phyloP scores from a whole-genome alignment of 352 stramenopile species.

The Phytophthora kernoviae region DNA sequence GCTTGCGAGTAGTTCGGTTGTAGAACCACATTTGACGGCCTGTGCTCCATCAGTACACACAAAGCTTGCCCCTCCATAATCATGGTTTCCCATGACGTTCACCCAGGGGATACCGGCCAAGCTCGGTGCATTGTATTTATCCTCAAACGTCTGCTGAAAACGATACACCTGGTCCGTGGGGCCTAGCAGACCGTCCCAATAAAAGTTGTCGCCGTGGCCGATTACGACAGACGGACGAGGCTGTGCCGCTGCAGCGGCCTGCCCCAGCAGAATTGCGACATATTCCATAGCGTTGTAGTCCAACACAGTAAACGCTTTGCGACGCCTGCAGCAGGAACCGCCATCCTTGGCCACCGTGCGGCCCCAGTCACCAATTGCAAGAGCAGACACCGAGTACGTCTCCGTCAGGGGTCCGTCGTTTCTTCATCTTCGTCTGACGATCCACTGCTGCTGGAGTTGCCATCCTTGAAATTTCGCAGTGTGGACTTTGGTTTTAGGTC shows the following conservation, averaged over 20 bases:
- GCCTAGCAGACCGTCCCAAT: conserved; percentile 75
- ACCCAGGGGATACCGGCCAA: conserved; percentile 78
- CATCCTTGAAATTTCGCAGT: conserved; percentile 26
- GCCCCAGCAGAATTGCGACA: conserved; percentile 57
- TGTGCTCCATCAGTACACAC: conserved; percentile 59
- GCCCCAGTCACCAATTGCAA: conserved; percentile 82
- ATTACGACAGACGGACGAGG: conserved; percentile 48
- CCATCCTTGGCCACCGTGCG: conserved; percentile 62
- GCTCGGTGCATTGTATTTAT: conserved; percentile 56
- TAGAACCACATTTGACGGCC: conserved; percentile 51
- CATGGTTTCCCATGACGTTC: conserved; percentile 88
- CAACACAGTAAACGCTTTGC: conserved; percentile 58
- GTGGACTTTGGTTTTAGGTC: conserved; percentile 10
- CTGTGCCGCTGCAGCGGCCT: conserved; percentile 37
- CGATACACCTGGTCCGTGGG: conserved; percentile 62
- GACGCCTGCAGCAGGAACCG: conserved; percentile 67
- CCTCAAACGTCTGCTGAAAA: conserved; percentile 83
- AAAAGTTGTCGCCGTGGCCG: conserved; percentile 82
- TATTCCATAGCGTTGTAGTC: conserved; percentile 81
- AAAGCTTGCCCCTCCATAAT: conserved; percentile 82
- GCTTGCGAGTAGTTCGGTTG: conserved; percentile 41
- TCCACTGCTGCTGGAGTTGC: conserved; percentile 19
- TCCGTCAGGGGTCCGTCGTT: conserved; percentile 37
- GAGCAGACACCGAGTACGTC: conserved; percentile 54
- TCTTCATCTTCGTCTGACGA: conserved; percentile 36